Percentiles rank a stretch among this genome's conserved stretches.
Conservation (phyloP, 108 stramenopile genomes). For the Skeletonema grethae region DNA sequence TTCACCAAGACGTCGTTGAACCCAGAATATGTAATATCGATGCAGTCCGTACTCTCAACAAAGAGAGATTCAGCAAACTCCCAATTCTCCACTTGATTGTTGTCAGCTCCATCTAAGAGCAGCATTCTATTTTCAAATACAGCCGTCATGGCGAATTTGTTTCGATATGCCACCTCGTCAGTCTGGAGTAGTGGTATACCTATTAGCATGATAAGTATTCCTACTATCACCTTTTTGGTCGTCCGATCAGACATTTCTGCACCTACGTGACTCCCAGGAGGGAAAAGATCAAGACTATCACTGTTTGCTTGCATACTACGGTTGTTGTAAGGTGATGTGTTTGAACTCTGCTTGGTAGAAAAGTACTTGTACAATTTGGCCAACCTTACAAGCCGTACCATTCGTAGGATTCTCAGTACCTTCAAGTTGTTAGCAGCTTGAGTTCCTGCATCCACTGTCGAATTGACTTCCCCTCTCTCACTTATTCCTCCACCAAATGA, state of each 20-base stretch:
- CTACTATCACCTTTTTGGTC: conserved; percentile 61
- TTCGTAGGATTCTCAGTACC: conserved; percentile 47
- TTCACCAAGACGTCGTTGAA: conserved; percentile 33
- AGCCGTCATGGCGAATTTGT: conserved; percentile 52
- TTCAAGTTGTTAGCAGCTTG: conserved; percentile 47
- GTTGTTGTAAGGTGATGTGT: conserved; percentile 5
- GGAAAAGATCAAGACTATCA: conserved; percentile 12
- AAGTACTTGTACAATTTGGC: conserved; percentile 73
- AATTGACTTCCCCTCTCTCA: conserved; percentile 13
- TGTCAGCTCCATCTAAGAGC: conserved; percentile 16
- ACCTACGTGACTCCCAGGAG: conserved; percentile 54
- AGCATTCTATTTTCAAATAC: conserved; percentile 36
- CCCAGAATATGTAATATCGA: conserved; percentile 37
- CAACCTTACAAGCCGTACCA: conserved; percentile 69
- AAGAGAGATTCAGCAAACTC: conserved; percentile 41
- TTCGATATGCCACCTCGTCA: conserved; percentile 37
- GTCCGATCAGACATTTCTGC: conserved; percentile 63
- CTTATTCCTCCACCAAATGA: neutral
- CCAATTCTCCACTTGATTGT: conserved; percentile 22
- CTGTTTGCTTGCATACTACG: neutral
- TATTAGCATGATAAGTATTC: conserved; percentile 55
- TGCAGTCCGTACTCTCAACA: conserved; percentile 39
- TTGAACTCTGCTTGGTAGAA: conserved; percentile 22
- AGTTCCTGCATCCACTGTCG: conserved; percentile 37
- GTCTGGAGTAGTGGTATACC: conserved; percentile 52